Evolutionary conservation across 176 grass and related monocot genomes (phyloP).

Genomic region (Chloris gayana): DNA sequence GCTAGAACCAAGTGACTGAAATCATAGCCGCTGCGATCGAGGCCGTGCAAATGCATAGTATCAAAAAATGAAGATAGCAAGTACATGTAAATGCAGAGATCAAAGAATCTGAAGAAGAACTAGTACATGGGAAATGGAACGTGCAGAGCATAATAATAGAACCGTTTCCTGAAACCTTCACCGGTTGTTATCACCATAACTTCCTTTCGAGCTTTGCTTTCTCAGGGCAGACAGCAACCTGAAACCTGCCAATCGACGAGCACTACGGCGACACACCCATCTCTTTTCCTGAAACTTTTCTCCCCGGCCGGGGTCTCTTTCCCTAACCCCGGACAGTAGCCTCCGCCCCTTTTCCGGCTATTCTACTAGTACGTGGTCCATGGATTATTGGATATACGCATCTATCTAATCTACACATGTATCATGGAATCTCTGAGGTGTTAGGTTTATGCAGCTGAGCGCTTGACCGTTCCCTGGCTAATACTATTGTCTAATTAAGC

Average conservation of each 20-base stretch:
- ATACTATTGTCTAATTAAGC: background rate
- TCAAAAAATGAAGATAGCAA: too few species aligned
- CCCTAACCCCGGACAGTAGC: background rate
- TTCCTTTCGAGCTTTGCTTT: slow-evolving; percentile 8
- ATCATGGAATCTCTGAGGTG: slow-evolving; percentile 20
- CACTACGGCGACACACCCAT: slow-evolving; percentile 39
- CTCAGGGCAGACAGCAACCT: slow-evolving; percentile 49
- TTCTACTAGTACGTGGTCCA: slow-evolving; percentile 25
- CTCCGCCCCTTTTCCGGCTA: slow-evolving; percentile 33
- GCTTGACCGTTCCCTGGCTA: slow-evolving; percentile 20
- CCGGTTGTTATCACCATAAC: background rate
- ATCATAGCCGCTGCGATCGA: slow-evolving; percentile 36
- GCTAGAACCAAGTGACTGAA: slow-evolving; percentile 32
- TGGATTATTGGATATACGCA: slow-evolving; percentile 28
- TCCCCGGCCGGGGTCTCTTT: background rate
- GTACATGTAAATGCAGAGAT: background rate
- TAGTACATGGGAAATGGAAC: too few species aligned
- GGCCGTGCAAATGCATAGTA: too few species aligned
- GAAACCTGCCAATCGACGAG: slow-evolving; percentile 46
- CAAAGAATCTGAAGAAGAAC: too few species aligned
- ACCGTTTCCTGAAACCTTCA: too few species aligned
- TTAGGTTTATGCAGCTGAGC: slow-evolving; percentile 14
- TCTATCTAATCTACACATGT: slow-evolving; percentile 15
- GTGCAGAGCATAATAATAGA: too few species aligned
- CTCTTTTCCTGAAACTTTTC: slow-evolving; percentile 41